These are phyloP conservation scores for Neurospora tetraspora DNA, from an alignment of 495 filamentous ascomycete genomes.

Conservation along the genomic window DNA sequence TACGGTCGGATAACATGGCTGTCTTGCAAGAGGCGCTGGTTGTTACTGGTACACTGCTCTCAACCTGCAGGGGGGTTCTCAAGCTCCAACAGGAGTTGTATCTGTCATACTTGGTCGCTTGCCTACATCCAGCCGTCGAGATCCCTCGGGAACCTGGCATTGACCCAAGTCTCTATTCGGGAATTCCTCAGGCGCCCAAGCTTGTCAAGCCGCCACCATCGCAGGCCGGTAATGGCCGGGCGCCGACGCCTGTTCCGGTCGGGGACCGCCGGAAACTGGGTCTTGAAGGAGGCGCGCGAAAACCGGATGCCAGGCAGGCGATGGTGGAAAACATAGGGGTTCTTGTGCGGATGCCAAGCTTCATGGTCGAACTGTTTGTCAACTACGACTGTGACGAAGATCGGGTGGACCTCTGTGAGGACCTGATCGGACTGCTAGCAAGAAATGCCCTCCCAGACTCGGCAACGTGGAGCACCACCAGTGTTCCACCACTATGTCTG, in stretches of 20 bases:
- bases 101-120: slow-evolving; percentile 86
- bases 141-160: slow-evolving; percentile 88
- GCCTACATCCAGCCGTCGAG: slow-evolving; percentile 82
- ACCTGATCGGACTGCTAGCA: slow-evolving; percentile 86
- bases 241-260: slow-evolving; percentile 80
- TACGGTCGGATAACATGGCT: slow-evolving; percentile 89
- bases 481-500: slow-evolving; percentile 88
- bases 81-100: slow-evolving; percentile 98
- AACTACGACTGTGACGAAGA: slow-evolving; percentile 98
- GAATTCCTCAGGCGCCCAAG: slow-evolving; percentile 84
- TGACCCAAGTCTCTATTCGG: slow-evolving; percentile 83
- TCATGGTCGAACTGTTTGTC: slow-evolving; percentile 89
- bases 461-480: slow-evolving; percentile 98
- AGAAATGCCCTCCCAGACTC: slow-evolving; percentile 95
- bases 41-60: slow-evolving; percentile 81
- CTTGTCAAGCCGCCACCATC: slow-evolving; percentile 74
- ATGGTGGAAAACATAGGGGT: slow-evolving; percentile 97
- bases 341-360: slow-evolving; percentile 81
- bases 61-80: slow-evolving; percentile 83
- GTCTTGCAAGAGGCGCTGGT: slow-evolving; percentile 86
- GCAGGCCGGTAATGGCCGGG: slow-evolving; percentile 64
- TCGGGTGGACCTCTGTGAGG: slow-evolving; percentile 84
- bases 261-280: slow-evolving; percentile 90
- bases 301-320: slow-evolving; percentile 89
- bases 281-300: slow-evolving; percentile 82